Conservation (phyloP, 768 basidiomycete species). For the Sistotremastrum niveocremeum region DNA sequence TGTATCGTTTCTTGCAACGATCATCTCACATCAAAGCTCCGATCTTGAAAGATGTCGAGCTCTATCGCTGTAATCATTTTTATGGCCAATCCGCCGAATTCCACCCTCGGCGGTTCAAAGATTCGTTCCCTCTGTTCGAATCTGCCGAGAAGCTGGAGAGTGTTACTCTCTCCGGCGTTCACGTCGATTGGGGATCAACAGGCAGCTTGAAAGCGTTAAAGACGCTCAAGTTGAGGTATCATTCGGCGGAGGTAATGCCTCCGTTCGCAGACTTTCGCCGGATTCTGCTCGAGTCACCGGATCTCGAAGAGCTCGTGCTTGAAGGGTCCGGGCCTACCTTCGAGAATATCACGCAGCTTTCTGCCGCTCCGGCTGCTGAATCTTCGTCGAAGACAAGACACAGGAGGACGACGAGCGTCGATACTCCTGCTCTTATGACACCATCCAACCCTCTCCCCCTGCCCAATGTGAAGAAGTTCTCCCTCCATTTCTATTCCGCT, state of each 20-base stretch:
- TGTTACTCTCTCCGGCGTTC: conserved; percentile 42
- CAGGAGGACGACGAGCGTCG: background rate
- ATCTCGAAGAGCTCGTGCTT: conserved; percentile 30
- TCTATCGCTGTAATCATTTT: conserved; percentile 51
- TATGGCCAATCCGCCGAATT: conserved; percentile 32
- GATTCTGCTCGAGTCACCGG: conserved; percentile 28
- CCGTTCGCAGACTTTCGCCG: conserved; percentile 27
- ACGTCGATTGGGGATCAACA: conserved; percentile 31
- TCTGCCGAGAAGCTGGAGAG: conserved; percentile 29
- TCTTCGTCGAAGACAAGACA: conserved; percentile 7
- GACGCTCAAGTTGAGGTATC: conserved; percentile 37
- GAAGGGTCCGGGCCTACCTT: conserved; percentile 31
- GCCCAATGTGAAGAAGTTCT: too few relatives aligned
- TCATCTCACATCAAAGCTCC: conserved; percentile 20
- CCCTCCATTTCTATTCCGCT: background rate
- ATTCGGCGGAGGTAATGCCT: conserved; percentile 41
- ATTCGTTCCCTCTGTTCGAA: conserved; percentile 21
- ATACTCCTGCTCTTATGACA: too few relatives aligned
- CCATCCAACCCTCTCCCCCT: too few relatives aligned
- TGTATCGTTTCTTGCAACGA: conserved; percentile 34
- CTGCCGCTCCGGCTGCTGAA: conserved; percentile 6
- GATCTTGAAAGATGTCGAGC: conserved; percentile 32
- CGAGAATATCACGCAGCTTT: background rate
- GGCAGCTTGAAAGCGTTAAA: conserved; percentile 15
- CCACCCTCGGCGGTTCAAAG: conserved; percentile 26